These are phyloP conservation scores for Aureobasidium sp. DNA, from an alignment of 2,329 filamentous ascomycete genomes.

Conservation along the genomic window DNA sequence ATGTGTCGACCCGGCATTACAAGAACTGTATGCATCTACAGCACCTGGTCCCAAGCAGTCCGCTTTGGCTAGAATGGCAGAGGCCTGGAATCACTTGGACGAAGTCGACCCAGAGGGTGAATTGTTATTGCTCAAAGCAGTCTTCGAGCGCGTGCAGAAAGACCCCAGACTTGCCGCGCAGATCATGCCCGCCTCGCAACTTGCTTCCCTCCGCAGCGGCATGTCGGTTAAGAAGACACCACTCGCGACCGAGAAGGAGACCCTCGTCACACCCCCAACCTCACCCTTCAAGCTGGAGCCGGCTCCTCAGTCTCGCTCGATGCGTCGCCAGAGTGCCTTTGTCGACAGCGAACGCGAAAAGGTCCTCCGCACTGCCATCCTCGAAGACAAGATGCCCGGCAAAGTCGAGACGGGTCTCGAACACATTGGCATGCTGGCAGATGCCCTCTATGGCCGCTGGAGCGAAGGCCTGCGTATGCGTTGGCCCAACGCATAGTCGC, in stretches of 20 bases:
- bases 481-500: constrained; percentile 28
- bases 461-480: constrained; percentile 64
- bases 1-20: constrained; percentile 72
- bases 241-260: constrained; percentile 11
- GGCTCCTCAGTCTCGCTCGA: constrained; percentile 65
- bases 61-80: constrained; percentile 72
- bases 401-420: constrained; percentile 70
- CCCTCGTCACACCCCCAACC: constrained; percentile 8
- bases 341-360: constrained; percentile 17
- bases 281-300: constrained; percentile 52
- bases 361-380: constrained; percentile 42
- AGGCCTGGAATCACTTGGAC: constrained; percentile 79
- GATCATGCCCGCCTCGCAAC: constrained; percentile 36
- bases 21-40: constrained; percentile 80
- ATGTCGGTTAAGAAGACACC: constrained; percentile 17
- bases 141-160: constrained; percentile 65
- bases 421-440: constrained; percentile 79
- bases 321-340: constrained; percentile 32
- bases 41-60: constrained; percentile 61
- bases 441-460: constrained; percentile 89
- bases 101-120: constrained; percentile 84
- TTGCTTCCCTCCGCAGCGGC: constrained; percentile 25
- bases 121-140: constrained; percentile 72
- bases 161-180: constrained; percentile 57
- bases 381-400: constrained; percentile 51